Conservation (phyloP, 176 grass and related monocot genomes). For the Aegilops tauschii region DNA sequence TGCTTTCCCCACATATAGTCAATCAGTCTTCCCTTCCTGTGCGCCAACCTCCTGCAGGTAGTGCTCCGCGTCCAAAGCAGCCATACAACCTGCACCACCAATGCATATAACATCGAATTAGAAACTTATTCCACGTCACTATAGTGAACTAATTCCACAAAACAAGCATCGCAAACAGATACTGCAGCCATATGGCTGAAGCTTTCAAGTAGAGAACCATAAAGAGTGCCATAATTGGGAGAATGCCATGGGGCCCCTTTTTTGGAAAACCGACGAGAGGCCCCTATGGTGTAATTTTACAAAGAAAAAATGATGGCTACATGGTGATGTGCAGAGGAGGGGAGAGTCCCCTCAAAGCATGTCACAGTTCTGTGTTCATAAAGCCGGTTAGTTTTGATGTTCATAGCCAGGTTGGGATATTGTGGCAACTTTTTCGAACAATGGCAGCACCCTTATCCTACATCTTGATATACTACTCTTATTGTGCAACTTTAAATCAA, state of each 20-base stretch:
- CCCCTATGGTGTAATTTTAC: too few species aligned
- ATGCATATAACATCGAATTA: not conserved
- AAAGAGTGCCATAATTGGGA: not conserved
- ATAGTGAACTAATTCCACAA: not conserved
- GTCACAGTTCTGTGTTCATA: not conserved
- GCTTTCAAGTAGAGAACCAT: not conserved
- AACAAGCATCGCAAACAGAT: not conserved
- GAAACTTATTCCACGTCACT: not conserved
- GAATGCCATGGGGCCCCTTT: not conserved
- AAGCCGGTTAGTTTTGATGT: not conserved
- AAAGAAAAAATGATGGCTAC: not conserved
- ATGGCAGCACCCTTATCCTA: not conserved
- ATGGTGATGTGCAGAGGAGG: not conserved
- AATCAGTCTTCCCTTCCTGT: conserved; percentile 67
- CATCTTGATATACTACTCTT: not conserved
- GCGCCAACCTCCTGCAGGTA: conserved; percentile 82
- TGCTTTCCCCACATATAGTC: conserved; percentile 39
- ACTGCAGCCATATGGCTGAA: not conserved
- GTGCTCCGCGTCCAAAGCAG: conserved; percentile 93
- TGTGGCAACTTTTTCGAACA: not conserved
- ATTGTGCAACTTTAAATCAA: not conserved
- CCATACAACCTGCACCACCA: conserved; percentile 78
- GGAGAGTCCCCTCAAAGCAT: not conserved
- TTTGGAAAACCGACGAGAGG: too few species aligned
- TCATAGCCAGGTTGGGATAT: not conserved